Evolutionary conservation across 805 yeast genomes (phyloP).

Genomic region (Debaryomyces castellii): DNA sequence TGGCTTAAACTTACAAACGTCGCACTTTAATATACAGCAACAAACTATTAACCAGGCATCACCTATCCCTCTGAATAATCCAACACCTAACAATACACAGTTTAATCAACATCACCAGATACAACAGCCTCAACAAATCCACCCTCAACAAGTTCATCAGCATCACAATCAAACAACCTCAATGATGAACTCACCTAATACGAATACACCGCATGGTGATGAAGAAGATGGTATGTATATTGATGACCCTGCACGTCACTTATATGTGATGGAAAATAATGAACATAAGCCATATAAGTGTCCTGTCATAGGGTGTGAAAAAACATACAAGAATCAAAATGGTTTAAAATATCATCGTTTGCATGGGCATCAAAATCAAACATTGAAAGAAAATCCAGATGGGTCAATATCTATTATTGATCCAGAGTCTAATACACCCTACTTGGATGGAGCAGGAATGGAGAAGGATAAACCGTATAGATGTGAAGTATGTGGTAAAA

Average conservation of each 20-base stretch:
- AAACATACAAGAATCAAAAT: slow-evolving; percentile 95
- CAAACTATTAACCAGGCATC: slow-evolving; percentile 18
- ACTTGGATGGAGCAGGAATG: slow-evolving; percentile 89
- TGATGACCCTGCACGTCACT: slow-evolving; percentile 94
- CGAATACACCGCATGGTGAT: slow-evolving; percentile 42
- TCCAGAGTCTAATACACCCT: slow-evolving; percentile 85
- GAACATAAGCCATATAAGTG: slow-evolving; percentile 95
- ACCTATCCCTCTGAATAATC: slow-evolving; percentile 8
- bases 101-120: slow-evolving; percentile 14
- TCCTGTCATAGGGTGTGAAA: slow-evolving; percentile 97
- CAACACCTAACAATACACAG: slow-evolving; percentile 3
- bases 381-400: slow-evolving; percentile 83
- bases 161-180: slow-evolving; percentile 9
- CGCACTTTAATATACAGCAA: slow-evolving; percentile 24
- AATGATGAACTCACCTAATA: slow-evolving; percentile 14
- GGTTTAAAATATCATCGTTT: slow-evolving; percentile 93
- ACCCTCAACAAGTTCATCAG: slow-evolving; percentile 14
- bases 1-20: slow-evolving; percentile 16
- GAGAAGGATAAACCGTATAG: slow-evolving; percentile 98
- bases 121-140: slow-evolving; percentile 14
- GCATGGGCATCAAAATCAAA: slow-evolving; percentile 97
- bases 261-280: slow-evolving; percentile 87
- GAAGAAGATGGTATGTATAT: slow-evolving; percentile 76
- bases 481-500: slow-evolving; percentile 96
- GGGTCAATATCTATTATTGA: slow-evolving; percentile 91